Evolutionary conservation across 306 rosid species (phyloP).

Genomic region (Mimosa pudica): DNA sequence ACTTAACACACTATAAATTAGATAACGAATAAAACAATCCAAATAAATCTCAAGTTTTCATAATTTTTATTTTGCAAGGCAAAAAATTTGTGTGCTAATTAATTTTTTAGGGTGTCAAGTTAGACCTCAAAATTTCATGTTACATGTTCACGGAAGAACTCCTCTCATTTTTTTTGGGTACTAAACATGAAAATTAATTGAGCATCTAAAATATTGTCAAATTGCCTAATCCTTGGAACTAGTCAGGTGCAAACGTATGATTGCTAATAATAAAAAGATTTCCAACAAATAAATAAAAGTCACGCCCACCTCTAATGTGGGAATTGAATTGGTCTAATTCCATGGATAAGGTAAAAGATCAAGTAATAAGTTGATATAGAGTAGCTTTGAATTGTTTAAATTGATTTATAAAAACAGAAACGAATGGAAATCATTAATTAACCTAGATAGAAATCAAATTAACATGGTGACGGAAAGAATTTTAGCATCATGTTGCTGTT

Average conservation of each 20-base stretch:
- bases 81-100: too few relatives aligned
- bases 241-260: slow-evolving; percentile 29
- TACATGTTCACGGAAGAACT: too few relatives aligned
- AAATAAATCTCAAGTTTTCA: too few relatives aligned
- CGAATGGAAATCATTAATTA: neutral
- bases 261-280: neutral
- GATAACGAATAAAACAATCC: too few relatives aligned
- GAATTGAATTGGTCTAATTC: neutral
- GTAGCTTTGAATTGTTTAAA: neutral
- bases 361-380: neutral
- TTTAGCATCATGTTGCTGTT: neutral
- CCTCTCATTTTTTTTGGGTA: too few relatives aligned
- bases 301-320: neutral
- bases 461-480: neutral
- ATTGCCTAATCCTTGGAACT: slow-evolving; percentile 3
- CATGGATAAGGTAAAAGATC: neutral
- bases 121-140: too few relatives aligned
- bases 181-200: neutral
- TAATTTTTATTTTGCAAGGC: too few relatives aligned
- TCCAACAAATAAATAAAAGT: slow-evolving; percentile 5
- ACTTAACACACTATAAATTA: too few relatives aligned
- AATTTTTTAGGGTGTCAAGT: too few relatives aligned
- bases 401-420: neutral
- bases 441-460: neutral
- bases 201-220: neutral